A percentile compares a stretch with the other conserved stretches of the same genome.
Conservation (phyloP, 2,329 filamentous ascomycete genomes). For the Epichloe festucae region DNA sequence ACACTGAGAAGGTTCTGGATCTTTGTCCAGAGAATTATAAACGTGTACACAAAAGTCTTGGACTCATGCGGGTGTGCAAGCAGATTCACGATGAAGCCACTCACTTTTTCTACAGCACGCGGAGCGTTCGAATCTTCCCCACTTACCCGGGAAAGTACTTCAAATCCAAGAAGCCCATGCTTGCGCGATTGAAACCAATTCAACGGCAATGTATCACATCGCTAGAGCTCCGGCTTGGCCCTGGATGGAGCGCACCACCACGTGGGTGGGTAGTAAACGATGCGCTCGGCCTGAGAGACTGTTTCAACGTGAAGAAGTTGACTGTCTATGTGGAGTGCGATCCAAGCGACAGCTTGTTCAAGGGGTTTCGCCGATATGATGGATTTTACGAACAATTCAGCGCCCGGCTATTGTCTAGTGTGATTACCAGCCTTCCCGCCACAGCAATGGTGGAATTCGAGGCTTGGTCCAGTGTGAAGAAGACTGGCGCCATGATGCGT, state of each 20-base stretch:
- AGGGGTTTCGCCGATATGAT: constrained; percentile 51
- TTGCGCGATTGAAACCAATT: constrained; percentile 48
- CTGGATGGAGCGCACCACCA: constrained; percentile 60
- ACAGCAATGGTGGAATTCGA: constrained; percentile 54
- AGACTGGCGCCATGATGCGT: constrained; percentile 50
- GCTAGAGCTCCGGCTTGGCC: constrained; percentile 58
- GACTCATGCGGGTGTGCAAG: constrained; percentile 47
- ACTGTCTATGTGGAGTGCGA: constrained; percentile 62
- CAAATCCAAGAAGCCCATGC: constrained; percentile 59
- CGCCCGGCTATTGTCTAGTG: constrained; percentile 38
- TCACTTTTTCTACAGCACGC: constrained; percentile 51
- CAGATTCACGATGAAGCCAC: constrained; percentile 51
- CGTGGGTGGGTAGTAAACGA: constrained; percentile 56
- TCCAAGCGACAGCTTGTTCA: constrained; percentile 53
- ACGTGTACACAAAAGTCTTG: constrained; percentile 44
- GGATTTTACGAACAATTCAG: constrained; percentile 62
- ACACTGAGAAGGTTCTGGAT: constrained; percentile 44
- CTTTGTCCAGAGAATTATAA: constrained; percentile 54
- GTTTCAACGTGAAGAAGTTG: constrained; percentile 43
- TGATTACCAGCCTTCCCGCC: constrained; percentile 44
- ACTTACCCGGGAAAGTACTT: constrained; percentile 51
- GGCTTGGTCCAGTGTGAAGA: constrained; percentile 52
- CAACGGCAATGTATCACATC: constrained; percentile 49
- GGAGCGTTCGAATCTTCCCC: constrained; percentile 54
- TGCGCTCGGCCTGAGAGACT: constrained; percentile 50